Conservation (phyloP, 768 basidiomycete genomes). For the Postia placenta region DNA sequence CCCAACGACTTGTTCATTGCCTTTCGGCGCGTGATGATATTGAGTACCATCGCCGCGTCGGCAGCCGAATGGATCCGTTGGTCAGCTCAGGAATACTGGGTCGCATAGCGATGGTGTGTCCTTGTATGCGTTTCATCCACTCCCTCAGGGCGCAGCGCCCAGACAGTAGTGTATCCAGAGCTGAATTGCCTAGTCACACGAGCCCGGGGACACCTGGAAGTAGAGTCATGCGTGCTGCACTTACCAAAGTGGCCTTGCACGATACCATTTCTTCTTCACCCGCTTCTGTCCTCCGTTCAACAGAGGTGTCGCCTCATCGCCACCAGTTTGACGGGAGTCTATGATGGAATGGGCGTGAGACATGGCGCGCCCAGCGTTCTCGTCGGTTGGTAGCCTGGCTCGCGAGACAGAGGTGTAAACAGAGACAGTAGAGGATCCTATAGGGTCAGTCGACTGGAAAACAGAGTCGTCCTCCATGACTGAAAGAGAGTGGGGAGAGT, state of each 20-base stretch:
- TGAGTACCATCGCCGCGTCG: no score
- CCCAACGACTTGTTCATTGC: no score
- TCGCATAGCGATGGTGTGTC: no score
- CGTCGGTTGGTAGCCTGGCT: slow-evolving; percentile 3
- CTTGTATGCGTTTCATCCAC: no score
- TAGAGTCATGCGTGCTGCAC: slow-evolving; percentile 3
- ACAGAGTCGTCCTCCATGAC: slow-evolving; percentile 10
- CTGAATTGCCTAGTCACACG: no score
- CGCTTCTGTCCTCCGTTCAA: slow-evolving; percentile 14
- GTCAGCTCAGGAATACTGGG: no score
- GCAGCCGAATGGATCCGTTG: no score
- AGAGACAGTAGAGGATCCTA: slow-evolving; percentile 20
- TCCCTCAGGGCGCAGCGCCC: no score
- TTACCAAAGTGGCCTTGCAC: slow-evolving; percentile 44
- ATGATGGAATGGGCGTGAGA: not conserved
- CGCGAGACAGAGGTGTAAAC: slow-evolving; percentile 18
- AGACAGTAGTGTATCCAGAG: no score
- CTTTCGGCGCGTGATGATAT: no score
- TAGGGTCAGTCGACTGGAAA: slow-evolving; percentile 19
- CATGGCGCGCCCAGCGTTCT: not conserved
- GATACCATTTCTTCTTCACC: slow-evolving; percentile 42
- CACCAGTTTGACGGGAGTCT: not conserved
- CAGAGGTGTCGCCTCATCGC: slow-evolving; percentile 28
- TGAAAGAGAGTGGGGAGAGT: slow-evolving; percentile 6
- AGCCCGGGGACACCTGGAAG: no score